phyloP scores from a whole-genome alignment of 805 yeast species.

The Candida dendrica region DNA sequence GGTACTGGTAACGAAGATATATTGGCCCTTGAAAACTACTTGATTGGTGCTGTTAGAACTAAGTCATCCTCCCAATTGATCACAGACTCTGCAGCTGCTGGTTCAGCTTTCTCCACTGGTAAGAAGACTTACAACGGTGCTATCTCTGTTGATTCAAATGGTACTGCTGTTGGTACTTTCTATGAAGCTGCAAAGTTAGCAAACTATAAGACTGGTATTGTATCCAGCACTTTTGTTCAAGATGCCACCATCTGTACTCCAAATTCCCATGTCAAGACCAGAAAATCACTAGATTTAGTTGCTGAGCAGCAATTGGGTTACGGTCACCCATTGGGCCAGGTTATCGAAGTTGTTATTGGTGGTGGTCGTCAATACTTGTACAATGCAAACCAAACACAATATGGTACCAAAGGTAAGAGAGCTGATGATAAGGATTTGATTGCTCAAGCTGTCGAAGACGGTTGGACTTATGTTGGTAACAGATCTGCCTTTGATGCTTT shows the following conservation, averaged over 20 bases:
- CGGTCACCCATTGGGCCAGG: slow-evolving; percentile 65
- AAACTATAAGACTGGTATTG: slow-evolving; percentile 81
- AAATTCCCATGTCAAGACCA: slow-evolving; percentile 65
- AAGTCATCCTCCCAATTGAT: slow-evolving; percentile 66
- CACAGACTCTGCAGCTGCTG: slow-evolving; percentile 96
- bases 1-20: slow-evolving; percentile 46
- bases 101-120: slow-evolving; percentile 84
- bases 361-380: slow-evolving; percentile 86
- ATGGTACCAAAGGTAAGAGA: slow-evolving; percentile 48
- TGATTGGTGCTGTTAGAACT: slow-evolving; percentile 83
- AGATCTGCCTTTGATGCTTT: slow-evolving; percentile 50
- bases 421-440: slow-evolving; percentile 63
- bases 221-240: slow-evolving; percentile 84
- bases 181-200: slow-evolving; percentile 78
- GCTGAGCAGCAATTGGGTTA: slow-evolving; percentile 80
- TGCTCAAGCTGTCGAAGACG: slow-evolving; percentile 48
- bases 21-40: slow-evolving; percentile 54
- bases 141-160: slow-evolving; percentile 68
- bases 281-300: slow-evolving; percentile 72
- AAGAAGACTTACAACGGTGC: slow-evolving; percentile 85
- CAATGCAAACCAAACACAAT: slow-evolving; percentile 32
- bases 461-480: slow-evolving; percentile 62
- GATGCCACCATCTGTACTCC: slow-evolving; percentile 94
- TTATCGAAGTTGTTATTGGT: slow-evolving; percentile 78
- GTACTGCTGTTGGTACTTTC: slow-evolving; percentile 74